These are phyloP conservation scores for Penicillium desertorum DNA, from an alignment of 495 filamentous ascomycete genomes.

Conservation along the genomic window DNA sequence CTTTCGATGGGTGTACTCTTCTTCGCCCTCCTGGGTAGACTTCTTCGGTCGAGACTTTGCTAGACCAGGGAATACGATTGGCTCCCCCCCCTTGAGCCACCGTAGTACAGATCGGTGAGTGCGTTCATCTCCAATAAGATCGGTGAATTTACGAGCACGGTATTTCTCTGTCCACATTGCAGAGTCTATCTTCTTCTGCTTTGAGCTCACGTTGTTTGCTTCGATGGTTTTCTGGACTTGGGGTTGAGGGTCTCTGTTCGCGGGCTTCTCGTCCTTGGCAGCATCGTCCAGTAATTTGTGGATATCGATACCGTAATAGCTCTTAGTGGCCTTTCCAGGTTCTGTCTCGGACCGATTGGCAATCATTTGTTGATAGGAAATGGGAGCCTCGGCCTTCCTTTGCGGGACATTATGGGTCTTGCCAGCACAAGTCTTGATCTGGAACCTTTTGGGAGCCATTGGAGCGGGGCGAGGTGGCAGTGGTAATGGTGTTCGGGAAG, in stretches of 20 bases:
- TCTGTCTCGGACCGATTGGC: conserved; percentile 66
- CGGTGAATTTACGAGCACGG: conserved; percentile 85
- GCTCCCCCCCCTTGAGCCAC: conserved; percentile 94
- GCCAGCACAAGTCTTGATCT: conserved; percentile 67
- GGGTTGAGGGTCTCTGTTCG: conserved; percentile 13
- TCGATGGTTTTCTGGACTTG: conserved; percentile 41
- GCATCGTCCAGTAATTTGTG: conserved; percentile 72
- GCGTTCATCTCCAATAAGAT: conserved; percentile 89
- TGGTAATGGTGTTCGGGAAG: conserved; percentile 13
- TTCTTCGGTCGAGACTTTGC: conserved; percentile 54
- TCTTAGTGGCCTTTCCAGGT: conserved; percentile 71
- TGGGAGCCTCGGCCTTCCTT: conserved; percentile 45
- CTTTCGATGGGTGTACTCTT: conserved; percentile 74
- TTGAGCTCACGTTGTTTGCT: conserved; percentile 34
- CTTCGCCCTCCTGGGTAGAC: conserved; percentile 42
- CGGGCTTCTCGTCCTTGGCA: conserved; percentile 48
- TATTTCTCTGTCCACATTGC: conserved; percentile 88
- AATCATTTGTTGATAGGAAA: conserved; percentile 67
- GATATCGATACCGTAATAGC: conserved; percentile 90
- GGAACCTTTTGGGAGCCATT: conserved; percentile 30
- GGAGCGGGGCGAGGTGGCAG: conserved; percentile 18
- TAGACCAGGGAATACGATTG: conserved; percentile 80
- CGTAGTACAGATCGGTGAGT: conserved; percentile 88
- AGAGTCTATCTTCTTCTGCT: conserved; percentile 38
- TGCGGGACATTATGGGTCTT: conserved; percentile 55